Evolutionary conservation across 2,329 filamentous ascomycete genomes (phyloP).

Genomic region (Knufia petricola): DNA sequence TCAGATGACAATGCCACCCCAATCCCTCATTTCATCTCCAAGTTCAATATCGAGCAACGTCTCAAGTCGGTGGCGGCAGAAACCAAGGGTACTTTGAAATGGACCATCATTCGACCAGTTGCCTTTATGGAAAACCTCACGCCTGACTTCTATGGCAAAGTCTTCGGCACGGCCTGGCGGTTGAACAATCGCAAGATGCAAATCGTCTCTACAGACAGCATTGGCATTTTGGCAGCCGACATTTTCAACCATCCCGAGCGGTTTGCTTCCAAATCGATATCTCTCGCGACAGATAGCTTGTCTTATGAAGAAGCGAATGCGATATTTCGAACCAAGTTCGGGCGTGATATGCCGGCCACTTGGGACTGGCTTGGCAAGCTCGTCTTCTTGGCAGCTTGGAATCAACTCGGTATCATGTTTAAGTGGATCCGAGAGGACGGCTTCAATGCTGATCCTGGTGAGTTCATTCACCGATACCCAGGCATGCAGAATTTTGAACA

Average conservation of each 20-base stretch:
- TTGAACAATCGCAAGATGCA: conserved; percentile 35
- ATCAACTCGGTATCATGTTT: conserved; percentile 38
- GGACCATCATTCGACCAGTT: conserved; percentile 23
- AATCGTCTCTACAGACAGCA: conserved; percentile 33
- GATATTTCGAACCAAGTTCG: conserved; percentile 25
- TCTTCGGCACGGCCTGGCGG: conserved; percentile 16
- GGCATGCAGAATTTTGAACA: conserved; percentile 37
- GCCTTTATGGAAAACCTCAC: conserved; percentile 23
- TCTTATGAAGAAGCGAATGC: conserved; percentile 27
- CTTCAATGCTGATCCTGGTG: conserved; percentile 37
- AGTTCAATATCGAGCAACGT: conserved; percentile 24
- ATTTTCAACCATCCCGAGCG: conserved; percentile 34
- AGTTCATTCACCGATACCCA: conserved; percentile 34
- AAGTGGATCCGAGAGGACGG: conserved; percentile 42
- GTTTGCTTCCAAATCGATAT: conserved; percentile 33
- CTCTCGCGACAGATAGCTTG: conserved; percentile 39
- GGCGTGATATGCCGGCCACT: conserved; percentile 24
- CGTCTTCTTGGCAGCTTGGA: conserved; percentile 35
- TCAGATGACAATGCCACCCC: conserved; percentile 19
- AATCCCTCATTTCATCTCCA: conserved; percentile 24
- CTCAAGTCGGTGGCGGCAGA: conserved; percentile 28
- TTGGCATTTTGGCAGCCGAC: conserved; percentile 40
- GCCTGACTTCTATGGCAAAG: conserved; percentile 19
- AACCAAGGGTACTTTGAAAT: conserved; percentile 15
- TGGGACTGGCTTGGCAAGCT: conserved; percentile 34